Conservation (phyloP, 495 filamentous ascomycete species). For the Penicillium atrosanguineum region DNA sequence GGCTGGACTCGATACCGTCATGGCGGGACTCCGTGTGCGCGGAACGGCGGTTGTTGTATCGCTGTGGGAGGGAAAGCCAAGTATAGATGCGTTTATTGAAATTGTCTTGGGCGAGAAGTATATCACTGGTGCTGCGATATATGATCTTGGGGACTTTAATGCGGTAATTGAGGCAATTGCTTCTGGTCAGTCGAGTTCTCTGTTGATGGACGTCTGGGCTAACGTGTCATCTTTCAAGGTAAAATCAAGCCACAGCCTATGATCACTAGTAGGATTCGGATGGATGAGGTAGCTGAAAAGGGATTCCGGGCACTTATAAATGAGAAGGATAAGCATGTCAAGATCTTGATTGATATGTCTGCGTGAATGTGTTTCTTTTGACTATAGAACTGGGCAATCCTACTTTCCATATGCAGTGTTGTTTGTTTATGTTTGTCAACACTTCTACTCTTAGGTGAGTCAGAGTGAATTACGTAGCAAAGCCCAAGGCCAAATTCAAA, state of each 20-base stretch:
- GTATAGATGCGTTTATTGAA: constrained; percentile 19
- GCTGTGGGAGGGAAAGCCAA: constrained; percentile 25
- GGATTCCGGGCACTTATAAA: constrained; percentile 53
- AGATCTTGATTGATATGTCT: constrained; percentile 43
- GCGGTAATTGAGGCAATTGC: constrained; percentile 54
- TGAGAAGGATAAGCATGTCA: constrained; percentile 56
- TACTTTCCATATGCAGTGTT: no score
- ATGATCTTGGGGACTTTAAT: constrained; percentile 52
- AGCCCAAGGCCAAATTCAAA: no score
- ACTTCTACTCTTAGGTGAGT: no score
- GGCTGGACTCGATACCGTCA: constrained; percentile 27
- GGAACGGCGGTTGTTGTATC: constrained; percentile 27
- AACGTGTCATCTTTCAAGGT: constrained; percentile 13
- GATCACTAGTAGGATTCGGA: constrained; percentile 52
- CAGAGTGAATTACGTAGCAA: no score
- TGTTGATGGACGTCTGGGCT: background rate
- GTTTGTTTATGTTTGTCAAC: no score
- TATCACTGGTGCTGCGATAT: constrained; percentile 29
- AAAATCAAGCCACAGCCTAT: constrained; percentile 39
- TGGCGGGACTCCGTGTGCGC: constrained; percentile 19
- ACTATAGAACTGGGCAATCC: no score
- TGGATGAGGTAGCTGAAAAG: constrained; percentile 52
- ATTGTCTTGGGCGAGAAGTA: constrained; percentile 26
- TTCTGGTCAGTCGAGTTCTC: constrained; percentile 32
- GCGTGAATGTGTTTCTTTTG: background rate